Conservation (phyloP, 306 rosid genomes). For the Abrus precatorius region DNA sequence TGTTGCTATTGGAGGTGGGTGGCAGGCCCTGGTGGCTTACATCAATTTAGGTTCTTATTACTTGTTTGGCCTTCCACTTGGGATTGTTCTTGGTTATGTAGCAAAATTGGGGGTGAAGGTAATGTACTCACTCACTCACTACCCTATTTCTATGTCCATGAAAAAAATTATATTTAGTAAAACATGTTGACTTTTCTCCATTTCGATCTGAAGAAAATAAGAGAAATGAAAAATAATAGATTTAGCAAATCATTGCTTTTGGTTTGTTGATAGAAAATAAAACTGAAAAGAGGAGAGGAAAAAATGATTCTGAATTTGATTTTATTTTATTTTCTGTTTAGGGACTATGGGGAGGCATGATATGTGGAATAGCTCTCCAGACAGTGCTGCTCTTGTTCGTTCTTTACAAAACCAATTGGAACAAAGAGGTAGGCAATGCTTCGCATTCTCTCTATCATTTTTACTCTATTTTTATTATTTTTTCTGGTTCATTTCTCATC, state of each 20-base stretch:
- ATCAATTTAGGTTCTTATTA: constrained; percentile 84
- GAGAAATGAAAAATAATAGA: not conserved
- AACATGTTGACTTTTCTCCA: not conserved
- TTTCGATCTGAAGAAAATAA: constrained; percentile 20
- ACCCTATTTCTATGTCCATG: not conserved
- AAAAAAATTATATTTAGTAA: not conserved
- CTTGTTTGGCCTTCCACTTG: constrained; percentile 82
- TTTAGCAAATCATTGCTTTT: too few species aligned
- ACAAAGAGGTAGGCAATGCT: constrained; percentile 54
- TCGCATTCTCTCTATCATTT: constrained; percentile 8
- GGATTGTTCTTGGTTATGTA: constrained; percentile 71
- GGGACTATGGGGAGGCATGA: constrained; percentile 69
- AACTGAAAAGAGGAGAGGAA: not conserved
- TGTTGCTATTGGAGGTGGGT: constrained; percentile 95
- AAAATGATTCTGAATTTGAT: constrained; percentile 34
- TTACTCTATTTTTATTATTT: constrained; percentile 1
- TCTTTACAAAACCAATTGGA: constrained; percentile 61
- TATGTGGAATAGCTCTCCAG: constrained; percentile 58
- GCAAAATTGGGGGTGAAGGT: constrained; percentile 78
- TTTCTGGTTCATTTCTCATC: not conserved
- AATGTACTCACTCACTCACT: constrained; percentile 3
- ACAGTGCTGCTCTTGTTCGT: constrained; percentile 48
- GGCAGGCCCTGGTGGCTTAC: constrained; percentile 90
- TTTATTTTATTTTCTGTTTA: not conserved
- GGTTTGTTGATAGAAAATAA: not conserved